Conservation (phyloP, 192 early-diverging fungal species). For the Diversispora epigaea region DNA sequence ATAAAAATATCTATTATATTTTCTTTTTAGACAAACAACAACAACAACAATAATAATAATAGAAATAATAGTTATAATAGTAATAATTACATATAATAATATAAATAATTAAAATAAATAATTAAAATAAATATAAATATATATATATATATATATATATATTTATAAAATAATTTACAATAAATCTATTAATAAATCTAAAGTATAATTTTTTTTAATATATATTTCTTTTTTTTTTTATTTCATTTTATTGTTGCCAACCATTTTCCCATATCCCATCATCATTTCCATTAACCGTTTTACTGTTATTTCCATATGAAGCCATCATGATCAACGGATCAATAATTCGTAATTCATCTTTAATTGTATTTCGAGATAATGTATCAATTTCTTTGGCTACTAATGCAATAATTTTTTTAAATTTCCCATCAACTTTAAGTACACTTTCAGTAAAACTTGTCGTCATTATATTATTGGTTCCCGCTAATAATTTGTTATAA, state of each 20-base stretch:
- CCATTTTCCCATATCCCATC: background rate
- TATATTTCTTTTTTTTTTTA: no score
- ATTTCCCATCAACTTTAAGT: conserved; percentile 62
- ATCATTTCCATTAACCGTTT: background rate
- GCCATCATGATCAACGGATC: conserved; percentile 48
- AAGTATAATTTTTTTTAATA: no score
- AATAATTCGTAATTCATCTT: conserved; percentile 57
- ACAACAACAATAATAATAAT: no score
- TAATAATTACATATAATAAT: no score
- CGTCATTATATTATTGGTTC: conserved; percentile 37
- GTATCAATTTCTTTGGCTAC: conserved; percentile 66
- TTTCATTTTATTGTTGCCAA: background rate
- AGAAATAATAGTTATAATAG: no score
- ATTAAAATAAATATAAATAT: no score
- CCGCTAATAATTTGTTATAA: conserved; percentile 50
- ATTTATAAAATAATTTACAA: no score
- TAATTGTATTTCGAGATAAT: conserved; percentile 59
- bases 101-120: no score
- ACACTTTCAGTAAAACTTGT: conserved; percentile 61
- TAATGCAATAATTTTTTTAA: conserved; percentile 66
- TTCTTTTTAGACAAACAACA: no score
- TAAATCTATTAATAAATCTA: no score
- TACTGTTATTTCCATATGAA: background rate
- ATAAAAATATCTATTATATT: no score
- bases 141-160: no score